A percentile compares a stretch with the other conserved stretches of the same genome.
phyloP scores from a whole-genome alignment of 441 rosid genomes.

The Pelargonium cotyledonis region DNA sequence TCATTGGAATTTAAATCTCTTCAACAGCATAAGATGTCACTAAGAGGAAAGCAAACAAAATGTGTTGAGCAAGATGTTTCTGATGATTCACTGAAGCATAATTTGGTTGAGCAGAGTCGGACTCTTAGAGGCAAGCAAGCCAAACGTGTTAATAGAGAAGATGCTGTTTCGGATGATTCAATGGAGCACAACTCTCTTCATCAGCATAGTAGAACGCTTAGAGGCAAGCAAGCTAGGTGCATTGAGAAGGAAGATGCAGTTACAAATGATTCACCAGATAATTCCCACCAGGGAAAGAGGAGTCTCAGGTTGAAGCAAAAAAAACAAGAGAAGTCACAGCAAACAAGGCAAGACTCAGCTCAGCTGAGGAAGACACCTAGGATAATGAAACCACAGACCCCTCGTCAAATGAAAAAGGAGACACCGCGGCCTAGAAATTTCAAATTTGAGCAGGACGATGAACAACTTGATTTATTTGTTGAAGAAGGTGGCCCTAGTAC shows the following conservation, averaged over 20 bases:
- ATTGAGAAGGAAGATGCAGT: conserved; percentile 37
- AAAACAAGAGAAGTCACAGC: conserved; percentile 32
- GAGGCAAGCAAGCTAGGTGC: conserved; percentile 20
- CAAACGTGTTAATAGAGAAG: conserved; percentile 31
- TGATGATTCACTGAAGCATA: conserved; percentile 31
- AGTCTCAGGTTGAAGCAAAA: conserved; percentile 14
- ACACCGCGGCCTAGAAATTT: conserved; percentile 25
- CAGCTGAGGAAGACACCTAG: conserved; percentile 12
- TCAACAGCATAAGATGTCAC: conserved; percentile 31
- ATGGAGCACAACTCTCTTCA: conserved; percentile 24
- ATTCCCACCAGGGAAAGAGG: background rate
- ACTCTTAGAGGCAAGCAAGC: conserved; percentile 26
- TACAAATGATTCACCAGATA: conserved; percentile 43
- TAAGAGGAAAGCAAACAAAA: conserved; percentile 29
- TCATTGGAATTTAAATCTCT: conserved; percentile 36
- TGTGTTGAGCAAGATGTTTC: conserved; percentile 26
- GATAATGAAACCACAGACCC: conserved; percentile 27
- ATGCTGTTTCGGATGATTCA: conserved; percentile 47
- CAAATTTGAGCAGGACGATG: conserved; percentile 27
- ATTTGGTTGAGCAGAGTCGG: conserved; percentile 22
- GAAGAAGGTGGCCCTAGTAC: conserved; percentile 81
- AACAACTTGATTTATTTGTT: conserved; percentile 21
- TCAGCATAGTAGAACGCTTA: conserved; percentile 24
- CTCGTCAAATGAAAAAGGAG: conserved; percentile 39
- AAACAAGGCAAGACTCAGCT: conserved; percentile 19